These are phyloP conservation scores for Malassezia brasiliensis DNA, from an alignment of 1,284 basidiomycete species.

Conservation along the genomic window DNA sequence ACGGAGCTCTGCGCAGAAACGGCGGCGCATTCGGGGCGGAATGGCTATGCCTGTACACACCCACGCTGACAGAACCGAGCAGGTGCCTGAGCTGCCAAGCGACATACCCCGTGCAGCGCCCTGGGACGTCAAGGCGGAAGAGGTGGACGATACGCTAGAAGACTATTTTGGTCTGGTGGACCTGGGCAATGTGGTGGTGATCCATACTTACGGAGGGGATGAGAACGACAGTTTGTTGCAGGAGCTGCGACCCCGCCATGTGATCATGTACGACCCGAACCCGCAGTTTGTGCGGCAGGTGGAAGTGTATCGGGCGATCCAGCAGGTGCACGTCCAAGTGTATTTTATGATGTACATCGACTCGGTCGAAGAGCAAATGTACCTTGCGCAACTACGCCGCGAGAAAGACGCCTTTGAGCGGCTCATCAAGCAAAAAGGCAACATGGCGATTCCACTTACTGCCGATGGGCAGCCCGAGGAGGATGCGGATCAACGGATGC, in stretches of 20 bases:
- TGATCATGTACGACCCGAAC: constrained; percentile 83
- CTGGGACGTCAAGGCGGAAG: background rate
- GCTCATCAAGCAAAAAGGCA: constrained; percentile 81
- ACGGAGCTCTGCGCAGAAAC: constrained; percentile 44
- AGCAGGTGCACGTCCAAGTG: constrained; percentile 72
- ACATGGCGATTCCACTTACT: constrained; percentile 82
- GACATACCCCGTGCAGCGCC: background rate
- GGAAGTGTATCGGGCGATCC: constrained; percentile 80
- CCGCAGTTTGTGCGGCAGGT: constrained; percentile 83
- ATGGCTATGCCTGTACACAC: constrained; percentile 3
- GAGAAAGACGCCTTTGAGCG: constrained; percentile 93
- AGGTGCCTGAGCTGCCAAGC: background rate
- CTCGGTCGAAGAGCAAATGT: constrained; percentile 90
- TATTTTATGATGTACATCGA: constrained; percentile 90
- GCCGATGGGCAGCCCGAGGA: constrained; percentile 59
- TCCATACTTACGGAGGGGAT: constrained; percentile 82
- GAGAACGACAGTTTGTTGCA: constrained; percentile 78
- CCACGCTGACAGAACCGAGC: background rate
- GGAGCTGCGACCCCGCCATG: constrained; percentile 79
- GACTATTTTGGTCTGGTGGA: constrained; percentile 67
- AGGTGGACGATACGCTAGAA: background rate
- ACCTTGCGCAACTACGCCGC: constrained; percentile 71
- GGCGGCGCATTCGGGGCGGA: constrained; percentile 33
- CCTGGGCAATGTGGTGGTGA: constrained; percentile 70
- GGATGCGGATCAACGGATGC: constrained; percentile 51